Conservation (phyloP, 2,329 filamentous ascomycete species). For the Hirsutella minnesotensis region DNA sequence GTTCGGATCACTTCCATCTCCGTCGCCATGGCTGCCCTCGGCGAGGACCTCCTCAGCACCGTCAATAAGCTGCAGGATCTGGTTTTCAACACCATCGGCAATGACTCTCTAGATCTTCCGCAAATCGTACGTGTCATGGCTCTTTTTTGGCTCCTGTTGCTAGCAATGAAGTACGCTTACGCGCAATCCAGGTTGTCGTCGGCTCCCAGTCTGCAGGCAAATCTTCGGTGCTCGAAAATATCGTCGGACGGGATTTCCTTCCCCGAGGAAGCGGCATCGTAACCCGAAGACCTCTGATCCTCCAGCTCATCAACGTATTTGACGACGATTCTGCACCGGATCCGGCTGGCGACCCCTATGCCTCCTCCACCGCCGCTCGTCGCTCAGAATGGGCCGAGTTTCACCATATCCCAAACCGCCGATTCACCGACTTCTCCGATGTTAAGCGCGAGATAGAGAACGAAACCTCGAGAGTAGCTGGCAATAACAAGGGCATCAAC, state of each 20-base stretch:
- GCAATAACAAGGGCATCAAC: conserved; percentile 97
- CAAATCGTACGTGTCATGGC: conserved; percentile 69
- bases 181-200: conserved; percentile 66
- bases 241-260: conserved; percentile 93
- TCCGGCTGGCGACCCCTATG: conserved; percentile 59
- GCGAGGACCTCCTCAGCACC: conserved; percentile 86
- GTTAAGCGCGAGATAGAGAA: conserved; percentile 96
- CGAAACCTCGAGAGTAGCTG: conserved; percentile 82
- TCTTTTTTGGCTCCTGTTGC: background rate
- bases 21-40: conserved; percentile 73
- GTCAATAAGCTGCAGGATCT: conserved; percentile 98
- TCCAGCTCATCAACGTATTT: conserved; percentile 96
- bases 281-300: conserved; percentile 82
- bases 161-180: conserved; percentile 7
- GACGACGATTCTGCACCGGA: conserved; percentile 58
- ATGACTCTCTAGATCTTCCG: conserved; percentile 91
- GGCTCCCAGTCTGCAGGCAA: conserved; percentile 97
- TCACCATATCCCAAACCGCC: conserved; percentile 81
- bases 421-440: conserved; percentile 82
- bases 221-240: conserved; percentile 96
- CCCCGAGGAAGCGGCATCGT: conserved; percentile 95
- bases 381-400: conserved; percentile 84
- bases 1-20: background rate
- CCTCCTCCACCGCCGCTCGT: conserved; percentile 58
- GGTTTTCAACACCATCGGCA: conserved; percentile 99